Evolutionary conservation across 78 protist genomes (phyloP), one percentile per base, ranked within the genome.

Genomic region (Capsaspora owczarzaki): DNA sequence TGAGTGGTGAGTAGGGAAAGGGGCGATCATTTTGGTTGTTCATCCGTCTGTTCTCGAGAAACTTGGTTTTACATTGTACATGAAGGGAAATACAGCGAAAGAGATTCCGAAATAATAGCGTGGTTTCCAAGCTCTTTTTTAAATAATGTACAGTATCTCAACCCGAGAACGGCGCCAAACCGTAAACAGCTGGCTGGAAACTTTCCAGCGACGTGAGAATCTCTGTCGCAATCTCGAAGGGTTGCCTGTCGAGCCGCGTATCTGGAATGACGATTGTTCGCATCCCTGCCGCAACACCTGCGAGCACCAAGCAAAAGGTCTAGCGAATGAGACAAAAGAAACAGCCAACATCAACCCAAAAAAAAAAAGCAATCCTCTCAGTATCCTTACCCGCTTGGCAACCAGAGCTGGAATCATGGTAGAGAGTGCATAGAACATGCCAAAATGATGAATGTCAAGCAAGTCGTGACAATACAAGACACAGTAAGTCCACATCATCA

Each of bases 201-300:
- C 56, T 20, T 49, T 49, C 16, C n/a, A 56, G 4, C 4, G 35
- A 6, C 8, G 66, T 6, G 25, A 16, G 35, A 16, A 56, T 29
- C 66, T 2, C 20, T 4, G 12, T 16, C 25, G 66, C 66, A 29
- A 4, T 29, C 4, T 56, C 29, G n/a, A 56, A 56, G 35, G 25
- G 35, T 4, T 6, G 12, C 35, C 66, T 16, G 33, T 56, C 66
- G 29, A 56, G 14, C 4, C 66, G 66, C 29, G 25, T 12, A 29
- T 56, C 66, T 56, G 66, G 66, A 16, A 56, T 29, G 4, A 56
- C 66, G 20, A 25, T 29, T 2, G 25, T 29, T 29, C 25, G 12
- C 66, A 56, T 56, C 8, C 66, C 66, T 10, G 66, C 66, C 35
- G 66, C 66, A 56, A 56, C n/a, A 25, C 66, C 66, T 56, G 66